Evolutionary conservation across 345 rosid species (phyloP).

Genomic region (Litchi chinensis): DNA sequence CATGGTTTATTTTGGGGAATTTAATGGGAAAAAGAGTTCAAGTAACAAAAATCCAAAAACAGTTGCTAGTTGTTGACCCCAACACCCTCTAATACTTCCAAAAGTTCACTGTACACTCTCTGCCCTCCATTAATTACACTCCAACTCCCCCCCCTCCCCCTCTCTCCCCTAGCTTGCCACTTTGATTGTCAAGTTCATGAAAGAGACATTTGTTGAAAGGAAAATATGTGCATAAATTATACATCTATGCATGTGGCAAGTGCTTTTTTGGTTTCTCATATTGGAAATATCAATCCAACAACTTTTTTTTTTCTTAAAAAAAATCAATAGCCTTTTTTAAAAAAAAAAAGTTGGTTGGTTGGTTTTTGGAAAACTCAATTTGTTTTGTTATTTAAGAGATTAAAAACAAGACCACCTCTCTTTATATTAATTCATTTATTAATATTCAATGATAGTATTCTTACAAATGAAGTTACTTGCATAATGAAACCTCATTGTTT

Average conservation of each 20-base stretch:
- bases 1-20: too few species aligned
- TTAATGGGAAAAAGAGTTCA: not conserved
- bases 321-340: too few species aligned
- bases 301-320: too few species aligned
- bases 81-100: slow-evolving; percentile 26
- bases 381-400: not conserved
- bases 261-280: not conserved
- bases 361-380: not conserved
- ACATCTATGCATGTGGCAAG: not conserved
- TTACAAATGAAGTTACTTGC: too few species aligned
- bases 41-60: slow-evolving; percentile 20
- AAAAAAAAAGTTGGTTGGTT: not conserved
- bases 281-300: not conserved
- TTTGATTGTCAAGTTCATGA: slow-evolving; percentile 33
- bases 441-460: not conserved
- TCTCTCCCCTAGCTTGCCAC: slow-evolving; percentile 1
- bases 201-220: slow-evolving; percentile 15
- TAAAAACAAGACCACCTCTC: not conserved
- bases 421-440: not conserved
- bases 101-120: slow-evolving; percentile 16
- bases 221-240: not conserved
- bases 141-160: not conserved
- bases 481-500: too few species aligned
- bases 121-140: slow-evolving; percentile 8
- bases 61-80: slow-evolving; percentile 30